Evolutionary conservation across 495 filamentous ascomycete species (phyloP).

Genomic region (Xylaria venustula): DNA sequence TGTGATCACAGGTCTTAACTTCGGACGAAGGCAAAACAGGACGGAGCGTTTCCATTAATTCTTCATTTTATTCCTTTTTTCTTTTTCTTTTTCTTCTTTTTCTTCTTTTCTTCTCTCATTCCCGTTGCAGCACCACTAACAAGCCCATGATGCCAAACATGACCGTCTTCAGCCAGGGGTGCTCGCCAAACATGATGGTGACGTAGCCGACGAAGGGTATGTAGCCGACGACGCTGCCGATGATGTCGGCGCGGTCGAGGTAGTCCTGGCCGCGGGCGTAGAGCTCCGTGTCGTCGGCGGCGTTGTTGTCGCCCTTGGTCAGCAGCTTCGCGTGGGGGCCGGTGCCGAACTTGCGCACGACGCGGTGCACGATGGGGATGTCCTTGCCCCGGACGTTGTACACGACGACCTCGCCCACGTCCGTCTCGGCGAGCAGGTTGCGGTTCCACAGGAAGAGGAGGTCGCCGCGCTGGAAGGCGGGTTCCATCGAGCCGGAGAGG

Average conservation of each 20-base stretch:
- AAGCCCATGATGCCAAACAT: constrained; percentile 94
- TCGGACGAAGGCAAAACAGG: too few species aligned
- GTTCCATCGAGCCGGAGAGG: constrained; percentile 92
- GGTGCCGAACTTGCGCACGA: constrained; percentile 70
- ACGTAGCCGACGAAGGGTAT: constrained; percentile 96
- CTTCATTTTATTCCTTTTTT: too few species aligned
- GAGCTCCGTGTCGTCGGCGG: constrained; percentile 90
- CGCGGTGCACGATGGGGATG: constrained; percentile 90
- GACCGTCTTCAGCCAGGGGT: constrained; percentile 95
- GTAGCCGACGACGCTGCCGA: constrained; percentile 91
- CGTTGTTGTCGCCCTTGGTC: constrained; percentile 98
- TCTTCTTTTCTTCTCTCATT: too few species aligned
- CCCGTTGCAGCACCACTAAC: constrained; percentile 89
- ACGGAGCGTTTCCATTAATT: too few species aligned
- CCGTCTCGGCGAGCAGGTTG: constrained; percentile 61
- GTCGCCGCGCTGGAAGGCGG: constrained; percentile 94
- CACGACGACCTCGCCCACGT: constrained; percentile 87
- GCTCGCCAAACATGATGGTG: constrained; percentile 92
- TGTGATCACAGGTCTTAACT: too few species aligned
- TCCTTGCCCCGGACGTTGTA: constrained; percentile 92
- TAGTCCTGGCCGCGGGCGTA: constrained; percentile 84
- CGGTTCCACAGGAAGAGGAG: constrained; percentile 94
- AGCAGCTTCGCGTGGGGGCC: constrained; percentile 60
- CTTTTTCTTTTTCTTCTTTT: too few species aligned
- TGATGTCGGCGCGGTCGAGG: constrained; percentile 83